Conservation (phyloP, 192 early-diverging fungal genomes). For the Backusella parvicylindrica region DNA sequence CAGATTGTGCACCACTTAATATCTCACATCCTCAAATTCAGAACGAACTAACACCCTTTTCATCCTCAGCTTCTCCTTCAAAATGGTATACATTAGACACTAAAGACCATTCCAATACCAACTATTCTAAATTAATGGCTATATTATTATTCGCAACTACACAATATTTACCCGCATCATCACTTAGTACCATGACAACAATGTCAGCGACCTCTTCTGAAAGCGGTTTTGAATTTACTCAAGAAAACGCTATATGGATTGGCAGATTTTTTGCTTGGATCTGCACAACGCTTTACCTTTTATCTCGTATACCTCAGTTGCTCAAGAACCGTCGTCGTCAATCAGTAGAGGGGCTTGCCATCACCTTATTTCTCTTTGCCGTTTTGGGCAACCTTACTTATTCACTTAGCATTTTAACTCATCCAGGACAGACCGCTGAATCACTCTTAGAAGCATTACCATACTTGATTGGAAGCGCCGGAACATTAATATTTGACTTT, state of each 20-base stretch:
- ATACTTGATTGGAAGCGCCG: conserved; percentile 64
- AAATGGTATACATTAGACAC: conserved; percentile 30
- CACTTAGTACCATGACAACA: background rate
- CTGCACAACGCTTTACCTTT: conserved; percentile 63
- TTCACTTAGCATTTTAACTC: conserved; percentile 47
- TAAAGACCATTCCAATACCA: background rate
- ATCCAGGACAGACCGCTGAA: conserved; percentile 20
- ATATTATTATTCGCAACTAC: conserved; percentile 3
- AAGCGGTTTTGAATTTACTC: background rate
- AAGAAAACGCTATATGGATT: conserved; percentile 20
- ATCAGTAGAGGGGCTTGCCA: conserved; percentile 74
- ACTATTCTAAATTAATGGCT: background rate
- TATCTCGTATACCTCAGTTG: conserved; percentile 75
- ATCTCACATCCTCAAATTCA: background rate
- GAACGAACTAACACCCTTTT: conserved; percentile 27
- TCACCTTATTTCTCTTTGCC: conserved; percentile 70
- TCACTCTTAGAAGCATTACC: conserved; percentile 42
- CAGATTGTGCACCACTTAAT: conserved; percentile 16
- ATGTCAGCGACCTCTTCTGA: background rate
- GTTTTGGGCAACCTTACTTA: conserved; percentile 70
- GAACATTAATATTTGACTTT: conserved; percentile 69
- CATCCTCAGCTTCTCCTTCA: conserved; percentile 27
- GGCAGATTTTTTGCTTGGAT: conserved; percentile 67
- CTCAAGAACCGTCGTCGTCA: conserved; percentile 61
- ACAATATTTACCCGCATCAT: background rate